Base-by-base conservation (phyloP, 257 asterid species). In the Gentiana straminea region DNA sequence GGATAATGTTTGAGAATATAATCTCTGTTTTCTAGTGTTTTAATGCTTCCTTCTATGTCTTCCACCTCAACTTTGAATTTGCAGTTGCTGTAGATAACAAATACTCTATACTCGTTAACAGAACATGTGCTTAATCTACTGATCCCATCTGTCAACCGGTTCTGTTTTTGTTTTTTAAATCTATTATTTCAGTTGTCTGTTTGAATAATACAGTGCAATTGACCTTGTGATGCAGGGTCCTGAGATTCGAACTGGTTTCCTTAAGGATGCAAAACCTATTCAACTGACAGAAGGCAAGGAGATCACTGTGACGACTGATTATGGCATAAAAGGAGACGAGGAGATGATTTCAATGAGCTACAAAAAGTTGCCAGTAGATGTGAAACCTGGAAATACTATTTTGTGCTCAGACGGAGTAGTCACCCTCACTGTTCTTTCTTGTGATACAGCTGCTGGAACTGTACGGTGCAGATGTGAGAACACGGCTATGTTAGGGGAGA, bases 391-490 rank as follows among this genome's bases (percentile, higher is more conserved):
- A 45, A 84, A 78, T 64, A 70, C 70, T 7, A 84, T 86, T 55
- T 79, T 86, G 56, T 86, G 95, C 69, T 81, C 95, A 2, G 95
- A 86, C 53, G 95, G 95, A 48, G 84, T 94, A 9, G 75, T 86
- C 69, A 75, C 95, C 10, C 74, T 86, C 33, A 37, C 78, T 33
- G 95, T 86, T 61, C 57, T 86, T 73, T 79, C 94, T 13, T 83
- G 94, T 59, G 83, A 83, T 56, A 68, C 79, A n/a, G 62, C 67
- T 3, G 75, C 71, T 59, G 95, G 91, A 64, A 72, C 84, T 0
- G 94, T 81, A 77, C 70, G 76, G 60, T 86, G 95, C 63, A 84
- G 88, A 33, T 86, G 94, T 34, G 83, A 84, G 64, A 86, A 86
- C 76, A 79, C 91, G 6, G 88, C 94, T 24, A 73, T 74, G 79